Conservation (phyloP, 108 stramenopile species). For the Chaetoceros tenuissimus region DNA sequence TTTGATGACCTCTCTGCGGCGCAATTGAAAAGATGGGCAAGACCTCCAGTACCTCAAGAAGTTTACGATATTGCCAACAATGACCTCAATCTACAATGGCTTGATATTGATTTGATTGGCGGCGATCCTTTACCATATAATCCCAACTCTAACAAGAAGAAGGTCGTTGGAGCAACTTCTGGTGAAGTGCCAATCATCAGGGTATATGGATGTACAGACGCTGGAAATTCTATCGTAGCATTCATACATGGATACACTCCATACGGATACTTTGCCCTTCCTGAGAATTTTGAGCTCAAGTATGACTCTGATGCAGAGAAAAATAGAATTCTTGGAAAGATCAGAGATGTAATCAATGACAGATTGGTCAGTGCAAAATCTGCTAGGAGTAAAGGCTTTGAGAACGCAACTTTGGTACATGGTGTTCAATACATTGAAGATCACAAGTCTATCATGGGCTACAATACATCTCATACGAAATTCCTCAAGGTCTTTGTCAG, state of each 20-base stretch:
- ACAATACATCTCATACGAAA: slow-evolving; percentile 56
- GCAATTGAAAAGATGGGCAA: slow-evolving; percentile 27
- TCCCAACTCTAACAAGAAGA: slow-evolving; percentile 44
- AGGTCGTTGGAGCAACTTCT: slow-evolving; percentile 43
- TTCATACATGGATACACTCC: slow-evolving; percentile 96
- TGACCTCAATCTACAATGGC: slow-evolving; percentile 86
- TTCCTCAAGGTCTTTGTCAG: slow-evolving; percentile 86
- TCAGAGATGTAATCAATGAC: slow-evolving; percentile 13
- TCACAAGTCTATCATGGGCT: slow-evolving; percentile 83
- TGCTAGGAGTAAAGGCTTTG: slow-evolving; percentile 12
- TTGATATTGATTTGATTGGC: slow-evolving; percentile 92
- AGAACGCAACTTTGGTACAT: slow-evolving; percentile 26
- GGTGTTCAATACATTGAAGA: slow-evolving; percentile 54
- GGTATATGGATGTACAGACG: slow-evolving; percentile 88
- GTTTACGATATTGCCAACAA: slow-evolving; percentile 19
- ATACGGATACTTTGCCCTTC: slow-evolving; percentile 86
- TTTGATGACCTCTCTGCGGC: slow-evolving; percentile 20
- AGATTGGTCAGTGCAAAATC: slow-evolving; percentile 18
- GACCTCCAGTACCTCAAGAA: slow-evolving; percentile 29
- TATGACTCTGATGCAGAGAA: slow-evolving; percentile 36
- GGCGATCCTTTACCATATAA: slow-evolving; percentile 66
- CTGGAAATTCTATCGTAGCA: slow-evolving; percentile 84
- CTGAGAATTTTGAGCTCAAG: slow-evolving; percentile 41
- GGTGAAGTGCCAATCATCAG: slow-evolving; percentile 89
- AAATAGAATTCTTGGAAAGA: slow-evolving; percentile 22